phyloP scores from a whole-genome alignment of 2,329 filamentous ascomycete species.

The Aspergillus tanneri region DNA sequence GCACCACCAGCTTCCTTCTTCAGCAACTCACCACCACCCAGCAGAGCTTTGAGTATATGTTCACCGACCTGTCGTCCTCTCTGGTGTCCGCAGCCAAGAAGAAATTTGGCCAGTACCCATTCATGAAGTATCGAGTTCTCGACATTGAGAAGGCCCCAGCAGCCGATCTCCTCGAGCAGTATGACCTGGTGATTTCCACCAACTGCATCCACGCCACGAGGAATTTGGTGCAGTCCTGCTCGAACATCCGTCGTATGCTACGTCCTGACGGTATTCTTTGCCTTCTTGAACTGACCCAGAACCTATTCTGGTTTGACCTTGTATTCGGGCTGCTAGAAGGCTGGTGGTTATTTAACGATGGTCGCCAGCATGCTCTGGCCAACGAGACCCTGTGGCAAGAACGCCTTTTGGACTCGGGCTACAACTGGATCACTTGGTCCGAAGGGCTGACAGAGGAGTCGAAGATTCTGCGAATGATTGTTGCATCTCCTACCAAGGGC shows the following conservation, averaged over 20 bases:
- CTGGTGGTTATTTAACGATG: slow-evolving; percentile 44
- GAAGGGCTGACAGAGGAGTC: background rate
- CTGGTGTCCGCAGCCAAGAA: slow-evolving; percentile 28
- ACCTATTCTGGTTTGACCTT: slow-evolving; percentile 28
- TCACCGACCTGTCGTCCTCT: slow-evolving; percentile 34
- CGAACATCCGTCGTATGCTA: slow-evolving; percentile 25
- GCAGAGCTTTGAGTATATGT: slow-evolving; percentile 33
- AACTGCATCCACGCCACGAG: slow-evolving; percentile 35
- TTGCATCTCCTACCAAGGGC: slow-evolving; percentile 30
- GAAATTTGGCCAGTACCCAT: slow-evolving; percentile 22
- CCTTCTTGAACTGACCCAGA: slow-evolving; percentile 32
- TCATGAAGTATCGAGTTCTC: slow-evolving; percentile 9
- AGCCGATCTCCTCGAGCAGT: slow-evolving; percentile 5
- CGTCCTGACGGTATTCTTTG: slow-evolving; percentile 26
- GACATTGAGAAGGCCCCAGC: slow-evolving; percentile 17
- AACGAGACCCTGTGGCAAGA: background rate
- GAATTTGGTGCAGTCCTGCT: slow-evolving; percentile 10
- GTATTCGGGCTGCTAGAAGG: slow-evolving; percentile 42
- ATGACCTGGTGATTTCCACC: slow-evolving; percentile 27
- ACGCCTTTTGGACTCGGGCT: background rate
- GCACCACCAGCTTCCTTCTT: slow-evolving; percentile 30
- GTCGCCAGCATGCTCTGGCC: slow-evolving; percentile 14
- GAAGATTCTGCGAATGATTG: background rate
- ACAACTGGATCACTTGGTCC: slow-evolving; percentile 4
- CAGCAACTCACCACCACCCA: slow-evolving; percentile 16